Percentiles rank a stretch among this genome's conserved stretches.
phyloP scores from a whole-genome alignment of 225 moss, liverwort and hornwort genomes.

The Neckera pumila region DNA sequence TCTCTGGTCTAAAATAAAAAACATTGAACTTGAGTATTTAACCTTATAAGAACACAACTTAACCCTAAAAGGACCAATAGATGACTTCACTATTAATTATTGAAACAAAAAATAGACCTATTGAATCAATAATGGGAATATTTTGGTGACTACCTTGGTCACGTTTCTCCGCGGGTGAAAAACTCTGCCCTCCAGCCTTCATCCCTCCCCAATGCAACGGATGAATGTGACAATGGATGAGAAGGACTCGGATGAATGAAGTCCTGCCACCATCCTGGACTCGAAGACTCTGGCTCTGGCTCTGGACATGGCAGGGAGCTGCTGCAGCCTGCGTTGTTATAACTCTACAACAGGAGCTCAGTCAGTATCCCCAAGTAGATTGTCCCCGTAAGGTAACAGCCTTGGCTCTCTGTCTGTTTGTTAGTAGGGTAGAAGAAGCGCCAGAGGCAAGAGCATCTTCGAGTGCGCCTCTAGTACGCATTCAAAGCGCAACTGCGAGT shows the following conservation, averaged over 20 bases:
- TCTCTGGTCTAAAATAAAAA: background rate
- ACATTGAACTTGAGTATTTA: accelerated
- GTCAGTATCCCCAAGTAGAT: slow-evolving; percentile 29
- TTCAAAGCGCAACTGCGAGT: background rate
- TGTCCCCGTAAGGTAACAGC: background rate
- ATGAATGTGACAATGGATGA: background rate
- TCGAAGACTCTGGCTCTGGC: background rate
- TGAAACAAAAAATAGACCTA: background rate
- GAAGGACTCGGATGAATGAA: background rate
- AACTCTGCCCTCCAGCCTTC: background rate
- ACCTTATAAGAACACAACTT: accelerated
- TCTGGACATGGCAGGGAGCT: background rate
- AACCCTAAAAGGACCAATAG: background rate
- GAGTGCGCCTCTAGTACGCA: background rate
- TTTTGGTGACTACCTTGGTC: background rate
- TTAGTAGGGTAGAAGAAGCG: background rate
- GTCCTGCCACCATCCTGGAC: background rate
- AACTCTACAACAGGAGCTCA: background rate
- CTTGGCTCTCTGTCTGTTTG: background rate
- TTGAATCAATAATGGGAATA: background rate
- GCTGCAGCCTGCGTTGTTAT: background rate
- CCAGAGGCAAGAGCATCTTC: slow-evolving; percentile 2
- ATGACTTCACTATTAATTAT: too few species aligned
- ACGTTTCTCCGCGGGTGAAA: too few species aligned
- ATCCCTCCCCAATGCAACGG: background rate